Evolutionary conservation across 192 early-diverging fungal genomes (phyloP).

Genomic region (Coemansia sp.): DNA sequence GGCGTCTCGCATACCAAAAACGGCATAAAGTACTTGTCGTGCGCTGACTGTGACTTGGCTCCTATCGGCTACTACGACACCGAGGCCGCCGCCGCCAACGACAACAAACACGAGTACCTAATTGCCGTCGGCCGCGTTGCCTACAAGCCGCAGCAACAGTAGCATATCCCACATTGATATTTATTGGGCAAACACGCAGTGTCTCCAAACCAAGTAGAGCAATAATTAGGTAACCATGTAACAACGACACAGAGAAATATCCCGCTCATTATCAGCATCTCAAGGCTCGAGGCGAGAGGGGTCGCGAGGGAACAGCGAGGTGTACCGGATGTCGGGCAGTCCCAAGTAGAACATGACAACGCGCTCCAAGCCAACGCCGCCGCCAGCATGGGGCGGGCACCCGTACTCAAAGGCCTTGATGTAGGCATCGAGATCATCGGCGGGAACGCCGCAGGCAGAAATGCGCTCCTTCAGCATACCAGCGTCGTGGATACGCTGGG

Average conservation of each 20-base stretch:
- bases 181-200: neutral
- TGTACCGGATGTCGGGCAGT: slow-evolving; percentile 91
- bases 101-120: slow-evolving; percentile 60
- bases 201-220: no score
- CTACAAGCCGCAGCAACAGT: slow-evolving; percentile 40
- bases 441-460: slow-evolving; percentile 75
- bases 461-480: slow-evolving; percentile 77
- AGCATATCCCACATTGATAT: neutral
- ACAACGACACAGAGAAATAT: no score
- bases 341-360: slow-evolving; percentile 97
- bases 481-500: slow-evolving; percentile 97
- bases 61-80: slow-evolving; percentile 75
- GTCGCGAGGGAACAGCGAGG: slow-evolving; percentile 96
- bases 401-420: slow-evolving; percentile 96
- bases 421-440: slow-evolving; percentile 85
- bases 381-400: slow-evolving; percentile 96
- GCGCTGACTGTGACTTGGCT: slow-evolving; percentile 75
- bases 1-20: slow-evolving; percentile 66
- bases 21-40: slow-evolving; percentile 68
- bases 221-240: no score
- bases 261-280: slow-evolving; percentile 1
- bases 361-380: slow-evolving; percentile 96
- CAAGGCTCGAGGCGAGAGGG: slow-evolving; percentile 91
- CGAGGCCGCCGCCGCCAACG: neutral
- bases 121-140: slow-evolving; percentile 63